Evolutionary conservation across 2,329 filamentous ascomycete species (phyloP), one percentile per base, ranked within the genome.

Genomic region (Plenodomus lindquistii): DNA sequence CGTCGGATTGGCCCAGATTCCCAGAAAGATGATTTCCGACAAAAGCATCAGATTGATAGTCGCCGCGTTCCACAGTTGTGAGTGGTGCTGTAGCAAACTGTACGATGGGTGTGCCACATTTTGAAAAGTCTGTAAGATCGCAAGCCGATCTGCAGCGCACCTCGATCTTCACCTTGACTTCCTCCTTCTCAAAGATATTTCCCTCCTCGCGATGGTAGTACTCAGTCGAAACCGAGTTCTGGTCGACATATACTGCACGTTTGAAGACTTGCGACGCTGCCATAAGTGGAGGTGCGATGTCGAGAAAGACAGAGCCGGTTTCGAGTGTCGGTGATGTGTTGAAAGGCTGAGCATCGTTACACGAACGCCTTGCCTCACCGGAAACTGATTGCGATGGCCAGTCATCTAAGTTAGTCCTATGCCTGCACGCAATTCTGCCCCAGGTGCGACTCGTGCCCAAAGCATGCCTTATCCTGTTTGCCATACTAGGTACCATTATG

Each of bases 231-330:
- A 46, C 48, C 2, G 55, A 48, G 19, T 50, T 59, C 29, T 48
- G 41, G 35, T 59, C 55, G 40, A 56, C 48, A 38, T 56, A 59
- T 11, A 59, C 34, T 2, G 55, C 52, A 17, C 52, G 55, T 17
- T 54, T 53, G 16, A 59, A 56, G 31, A 54, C 54, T 18, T 24
- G 47, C 35, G 55, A 59, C 2, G 53, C 48, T n/a, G 51, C 41
- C 55, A 59, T 59, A 18, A 4, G 40, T 44, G 36, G 7, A 19
- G 19, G 20, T 37, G 18, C 18, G n/a, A 16, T 17, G 16, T 18
- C 18, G 35, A 20, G 6, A 37, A 7, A 15, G 18, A 4, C 15
- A 37, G 27, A 31, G 11, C 27, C 27, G 15, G 27, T 15, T 31
- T 15, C 27, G 27, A 31, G 27, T 13, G 27, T 15, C 4, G 11